These are phyloP conservation scores for Rosa persica DNA, from an alignment of 306 rosid genomes.

Conservation along the genomic window DNA sequence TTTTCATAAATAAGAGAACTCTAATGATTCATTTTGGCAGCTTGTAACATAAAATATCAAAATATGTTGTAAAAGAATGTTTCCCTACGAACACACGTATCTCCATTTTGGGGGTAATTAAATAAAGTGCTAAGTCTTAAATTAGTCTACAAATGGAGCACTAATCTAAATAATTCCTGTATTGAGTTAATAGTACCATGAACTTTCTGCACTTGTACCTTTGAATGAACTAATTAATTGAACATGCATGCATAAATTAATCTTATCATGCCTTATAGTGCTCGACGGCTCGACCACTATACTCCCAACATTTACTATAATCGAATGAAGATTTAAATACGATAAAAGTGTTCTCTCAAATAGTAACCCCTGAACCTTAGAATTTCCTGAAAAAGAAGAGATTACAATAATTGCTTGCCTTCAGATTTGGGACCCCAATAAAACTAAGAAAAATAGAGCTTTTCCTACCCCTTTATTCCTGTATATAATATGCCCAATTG, in stretches of 20 bases:
- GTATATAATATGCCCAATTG: background rate
- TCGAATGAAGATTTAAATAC: background rate
- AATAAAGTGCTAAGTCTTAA: background rate
- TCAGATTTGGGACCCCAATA: constrained; percentile 22
- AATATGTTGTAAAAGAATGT: background rate
- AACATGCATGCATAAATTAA: background rate
- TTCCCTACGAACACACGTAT: background rate
- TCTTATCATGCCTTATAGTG: background rate
- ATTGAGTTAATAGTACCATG: background rate
- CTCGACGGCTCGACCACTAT: background rate
- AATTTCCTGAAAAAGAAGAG: background rate
- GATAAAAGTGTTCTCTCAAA: background rate
- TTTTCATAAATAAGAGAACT: background rate
- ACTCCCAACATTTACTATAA: background rate
- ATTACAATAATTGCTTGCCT: constrained; percentile 1
- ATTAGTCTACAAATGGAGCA: background rate
- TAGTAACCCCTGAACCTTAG: background rate
- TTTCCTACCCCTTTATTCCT: background rate
- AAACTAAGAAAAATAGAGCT: background rate
- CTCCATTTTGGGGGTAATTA: background rate
- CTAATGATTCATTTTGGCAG: background rate
- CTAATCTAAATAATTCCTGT: background rate
- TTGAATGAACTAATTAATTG: background rate
- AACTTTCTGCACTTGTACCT: background rate
- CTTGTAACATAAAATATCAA: background rate